These are phyloP conservation scores for Fonsecaea monophora DNA, from an alignment of 2,329 filamentous ascomycete species.

Conservation along the genomic window DNA sequence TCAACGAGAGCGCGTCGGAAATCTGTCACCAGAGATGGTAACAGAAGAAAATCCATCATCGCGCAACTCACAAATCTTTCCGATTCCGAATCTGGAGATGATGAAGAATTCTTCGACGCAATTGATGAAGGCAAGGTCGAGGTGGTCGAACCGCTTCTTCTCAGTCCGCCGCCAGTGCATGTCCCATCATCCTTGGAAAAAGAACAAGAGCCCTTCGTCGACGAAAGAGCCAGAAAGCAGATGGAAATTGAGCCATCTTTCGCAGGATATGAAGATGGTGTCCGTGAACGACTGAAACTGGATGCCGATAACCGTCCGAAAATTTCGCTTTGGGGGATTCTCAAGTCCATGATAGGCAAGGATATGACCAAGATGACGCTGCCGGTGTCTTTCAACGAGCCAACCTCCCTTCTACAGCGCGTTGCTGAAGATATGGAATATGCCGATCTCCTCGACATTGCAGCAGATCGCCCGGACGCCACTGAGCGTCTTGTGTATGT, in stretches of 20 bases:
- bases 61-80: slow-evolving; percentile 76
- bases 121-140: slow-evolving; percentile 92
- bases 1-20: slow-evolving; percentile 33
- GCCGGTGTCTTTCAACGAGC: slow-evolving; percentile 97
- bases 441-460: slow-evolving; percentile 85
- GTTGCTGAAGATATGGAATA: slow-evolving; percentile 99
- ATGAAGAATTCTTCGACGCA: slow-evolving; percentile 96
- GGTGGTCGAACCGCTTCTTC: slow-evolving; percentile 64
- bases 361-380: slow-evolving; percentile 99
- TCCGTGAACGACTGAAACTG: slow-evolving; percentile 80
- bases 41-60: slow-evolving; percentile 69
- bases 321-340: slow-evolving; percentile 92
- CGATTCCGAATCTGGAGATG: slow-evolving; percentile 76
- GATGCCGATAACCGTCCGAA: slow-evolving; percentile 92
- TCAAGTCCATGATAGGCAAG: slow-evolving; percentile 99
- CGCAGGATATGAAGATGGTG: slow-evolving; percentile 87
- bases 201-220: slow-evolving; percentile 54
- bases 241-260: slow-evolving; percentile 78
- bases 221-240: slow-evolving; percentile 56
- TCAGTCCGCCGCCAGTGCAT: slow-evolving; percentile 43
- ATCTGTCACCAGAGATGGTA: slow-evolving; percentile 47
- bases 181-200: slow-evolving; percentile 43
- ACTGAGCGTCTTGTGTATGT: slow-evolving; percentile 94
- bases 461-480: slow-evolving; percentile 82
- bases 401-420: slow-evolving; percentile 91